Base-by-base conservation (phyloP, 306 rosid species). In the Quercus mongolica region DNA sequence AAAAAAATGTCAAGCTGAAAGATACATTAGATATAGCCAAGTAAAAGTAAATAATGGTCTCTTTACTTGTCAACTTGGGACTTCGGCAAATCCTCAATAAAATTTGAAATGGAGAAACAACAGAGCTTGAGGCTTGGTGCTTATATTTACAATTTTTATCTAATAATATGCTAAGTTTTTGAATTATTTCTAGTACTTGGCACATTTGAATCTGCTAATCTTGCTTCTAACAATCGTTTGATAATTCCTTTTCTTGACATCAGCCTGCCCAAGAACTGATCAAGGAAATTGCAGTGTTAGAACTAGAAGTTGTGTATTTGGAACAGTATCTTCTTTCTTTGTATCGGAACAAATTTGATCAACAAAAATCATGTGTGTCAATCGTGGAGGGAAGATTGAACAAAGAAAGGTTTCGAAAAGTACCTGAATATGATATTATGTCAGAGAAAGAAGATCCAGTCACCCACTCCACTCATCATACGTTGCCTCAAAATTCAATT, bases 241-340 rank as follows among this genome's bases (percentile, higher is more conserved):
- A 71, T 38, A 69, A 74, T 76, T 74, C 30, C 77, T 82, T 59
- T 78, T 23, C 17, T 83, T 65, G 69, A 82, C 72, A 56, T 75
- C 84, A 91, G 99, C 88, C 92, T 75, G 89, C 92, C 74, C 88
- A 76, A 86, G 96, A 88, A 41, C 88, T 92, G 82, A 86, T 95
- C 5, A 90, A 90, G 80, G 97, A 95, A 74, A 90, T 95, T 83
- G 91, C 92, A 19, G 90, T 84, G 59, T 84, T 95, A 75, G 99
- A 95, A 84, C 67, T 86, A 71, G 96, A 95, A 92, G 91, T 95
- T 14, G 79, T 82, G 79, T 74, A 88, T 71, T 84, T 92, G 92
- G 99, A 95, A 76, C 90, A 88, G 26, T 82, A 88, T 79, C 92
- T 95, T 25, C 94, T 95, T 61, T 91, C 95, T 52, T 75, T 92